A percentile compares a stretch with the other conserved stretches of the same genome.
Evolutionary conservation across 176 grass and related monocot genomes (phyloP).

Genomic region (Tuctoria greenei): DNA sequence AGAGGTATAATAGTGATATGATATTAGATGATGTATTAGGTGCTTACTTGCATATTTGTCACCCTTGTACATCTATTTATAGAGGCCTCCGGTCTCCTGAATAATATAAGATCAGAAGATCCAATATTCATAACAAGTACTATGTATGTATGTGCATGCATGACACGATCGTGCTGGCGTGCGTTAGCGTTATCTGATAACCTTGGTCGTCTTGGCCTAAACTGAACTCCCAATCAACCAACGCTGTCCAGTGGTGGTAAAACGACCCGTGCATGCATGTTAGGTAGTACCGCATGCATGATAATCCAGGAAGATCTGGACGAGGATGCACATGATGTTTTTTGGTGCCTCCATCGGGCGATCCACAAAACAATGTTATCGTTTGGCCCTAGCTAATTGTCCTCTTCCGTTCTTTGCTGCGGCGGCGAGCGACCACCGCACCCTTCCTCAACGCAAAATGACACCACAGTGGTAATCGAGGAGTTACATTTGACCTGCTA

Average conservation of each 20-base stretch:
- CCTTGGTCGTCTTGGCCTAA: not conserved
- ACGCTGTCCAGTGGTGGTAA: not conserved
- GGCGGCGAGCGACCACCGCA: too few relatives aligned
- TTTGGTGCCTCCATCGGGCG: not conserved
- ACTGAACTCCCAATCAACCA: not conserved
- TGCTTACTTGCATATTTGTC: too few relatives aligned
- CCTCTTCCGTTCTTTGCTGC: conserved; percentile 11
- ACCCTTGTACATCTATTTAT: too few relatives aligned
- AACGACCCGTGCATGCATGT: conserved; percentile 17
- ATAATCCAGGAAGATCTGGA: not conserved
- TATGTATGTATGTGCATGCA: conserved; percentile 1
- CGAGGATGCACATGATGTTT: too few relatives aligned
- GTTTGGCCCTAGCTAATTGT: not conserved
- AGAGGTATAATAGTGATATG: too few relatives aligned
- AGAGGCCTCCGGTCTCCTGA: too few relatives aligned
- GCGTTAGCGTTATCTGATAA: not conserved
- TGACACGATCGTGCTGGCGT: not conserved
- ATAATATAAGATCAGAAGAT: too few relatives aligned
- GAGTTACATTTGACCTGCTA: too few relatives aligned
- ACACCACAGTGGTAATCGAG: too few relatives aligned
- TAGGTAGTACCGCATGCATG: not conserved
- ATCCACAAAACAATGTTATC: not conserved
- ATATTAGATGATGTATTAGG: too few relatives aligned
- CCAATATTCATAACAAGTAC: too few relatives aligned
- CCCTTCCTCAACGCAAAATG: too few relatives aligned